phyloP scores from a whole-genome alignment of 2,329 filamentous ascomycete genomes.

The Cyphellophora europaea region DNA sequence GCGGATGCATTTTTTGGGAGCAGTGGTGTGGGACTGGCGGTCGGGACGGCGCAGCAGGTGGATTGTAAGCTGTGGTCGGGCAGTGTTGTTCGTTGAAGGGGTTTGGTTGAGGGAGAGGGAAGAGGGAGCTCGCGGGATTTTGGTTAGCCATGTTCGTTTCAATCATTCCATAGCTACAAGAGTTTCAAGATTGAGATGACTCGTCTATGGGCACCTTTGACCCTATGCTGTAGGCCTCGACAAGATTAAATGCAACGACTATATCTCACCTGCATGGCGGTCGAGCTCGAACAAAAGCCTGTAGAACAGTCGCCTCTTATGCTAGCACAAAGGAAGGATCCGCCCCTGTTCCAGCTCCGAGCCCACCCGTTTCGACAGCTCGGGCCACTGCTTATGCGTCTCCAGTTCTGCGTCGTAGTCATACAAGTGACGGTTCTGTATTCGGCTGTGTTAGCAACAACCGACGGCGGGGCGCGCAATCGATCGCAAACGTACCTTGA shows the following conservation, averaged over 20 bases:
- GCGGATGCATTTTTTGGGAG: conserved; percentile 25
- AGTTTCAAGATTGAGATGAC: no score
- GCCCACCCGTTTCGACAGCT: conserved; percentile 28
- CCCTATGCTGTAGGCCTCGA: no score
- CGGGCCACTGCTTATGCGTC: conserved; percentile 31
- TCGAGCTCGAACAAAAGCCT: no score
- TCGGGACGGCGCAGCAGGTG: conserved; percentile 16
- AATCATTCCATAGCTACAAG: no score
- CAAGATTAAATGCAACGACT: no score
- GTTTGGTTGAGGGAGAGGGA: no score
- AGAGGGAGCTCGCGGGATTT: no score
- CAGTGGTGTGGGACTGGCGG: conserved; percentile 16
- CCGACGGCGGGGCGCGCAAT: conserved; percentile 4
- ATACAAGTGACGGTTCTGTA: conserved; percentile 37
- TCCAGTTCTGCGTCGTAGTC: conserved; percentile 39
- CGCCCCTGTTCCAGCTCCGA: conserved; percentile 27
- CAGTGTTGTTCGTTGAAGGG: conserved; percentile 10
- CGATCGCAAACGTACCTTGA: conserved; percentile 20
- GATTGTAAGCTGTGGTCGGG: conserved; percentile 16
- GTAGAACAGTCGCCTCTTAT: no score
- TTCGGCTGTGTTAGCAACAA: not conserved
- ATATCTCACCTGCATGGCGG: no score
- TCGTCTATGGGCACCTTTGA: no score
- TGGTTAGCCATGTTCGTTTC: no score
- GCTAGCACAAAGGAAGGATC: conserved; percentile 30